Base-by-base conservation (phyloP, 2,329 filamentous ascomycete species). In the Delphinella strobiligena region DNA sequence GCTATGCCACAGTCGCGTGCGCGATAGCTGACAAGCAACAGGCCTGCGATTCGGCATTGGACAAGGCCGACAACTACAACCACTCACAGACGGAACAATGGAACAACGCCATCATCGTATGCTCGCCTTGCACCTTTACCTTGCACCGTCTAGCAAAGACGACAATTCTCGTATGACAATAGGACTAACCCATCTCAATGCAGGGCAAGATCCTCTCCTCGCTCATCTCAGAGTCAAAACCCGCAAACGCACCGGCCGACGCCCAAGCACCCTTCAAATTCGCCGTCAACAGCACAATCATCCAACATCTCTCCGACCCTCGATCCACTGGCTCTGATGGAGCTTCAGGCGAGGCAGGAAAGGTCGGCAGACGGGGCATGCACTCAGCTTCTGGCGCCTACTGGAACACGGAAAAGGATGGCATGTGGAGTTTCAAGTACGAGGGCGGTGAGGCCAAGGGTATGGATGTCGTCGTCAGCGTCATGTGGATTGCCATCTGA, bases 271-370 rank as follows among this genome's bases (percentile, higher is more conserved):
- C 68, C 12, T 94, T 80, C 75, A 96, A 96, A 65, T 96, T 89
- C 66, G 85, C 87, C 51, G 87, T 93, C 66, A 96, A 94, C 72
- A 93, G 85, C 69, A 96, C 89, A 49, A 95, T 96, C 58, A 93
- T 96, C 51, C 89, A 98, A 69, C 89, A 96, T 67, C 71, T 89
- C 24, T 75, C 81, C 15, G 75, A 80, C 40, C 80, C 75, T 10
- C 74, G 75, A 19, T 67, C 74, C 41, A 66, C 78, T 37, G 80
- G 75, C 64, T 77, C 75, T 62, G 22, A 27, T 44, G 15, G 29
- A 3, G 31, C 36, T 12, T 19, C 33, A 4, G 24, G 33, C 10
- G 24, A 33, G 9, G 41, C 32, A n/a, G 41, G 33, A 37, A 59
- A 54, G 57, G 81, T 82, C 41, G 89, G 87, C 41, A 78, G 88